These are phyloP conservation scores for Ophiognomonia clavigignenti-juglandacearum DNA, from an alignment of 2,329 filamentous ascomycete species.

Conservation along the genomic window DNA sequence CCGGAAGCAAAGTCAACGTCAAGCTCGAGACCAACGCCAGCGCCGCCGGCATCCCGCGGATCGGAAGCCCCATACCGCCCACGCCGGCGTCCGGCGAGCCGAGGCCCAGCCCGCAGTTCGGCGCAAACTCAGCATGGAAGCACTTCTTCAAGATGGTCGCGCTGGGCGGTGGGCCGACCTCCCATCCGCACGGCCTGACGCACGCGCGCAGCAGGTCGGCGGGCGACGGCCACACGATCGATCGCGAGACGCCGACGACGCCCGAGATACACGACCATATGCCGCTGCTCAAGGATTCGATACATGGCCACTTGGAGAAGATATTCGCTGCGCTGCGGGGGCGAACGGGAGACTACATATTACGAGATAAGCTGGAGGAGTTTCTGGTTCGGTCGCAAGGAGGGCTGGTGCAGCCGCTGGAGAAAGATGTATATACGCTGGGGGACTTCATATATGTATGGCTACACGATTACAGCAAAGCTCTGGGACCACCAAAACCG, in stretches of 20 bases:
- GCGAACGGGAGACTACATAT: constrained; percentile 20
- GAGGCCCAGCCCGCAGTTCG: constrained; percentile 13
- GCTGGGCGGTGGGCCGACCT: constrained; percentile 13
- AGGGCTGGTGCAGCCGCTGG: constrained; percentile 30
- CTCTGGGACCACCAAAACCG: constrained; percentile 36
- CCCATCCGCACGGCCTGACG: constrained; percentile 3
- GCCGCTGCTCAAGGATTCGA: constrained; percentile 41
- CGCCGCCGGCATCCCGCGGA: constrained; percentile 1
- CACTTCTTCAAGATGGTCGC: constrained; percentile 16
- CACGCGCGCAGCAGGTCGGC: constrained; percentile 7
- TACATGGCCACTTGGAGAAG: constrained; percentile 42
- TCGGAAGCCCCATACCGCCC: constrained; percentile 1
- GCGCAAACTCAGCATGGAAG: constrained; percentile 15
- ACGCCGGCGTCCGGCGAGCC: constrained; percentile 7
- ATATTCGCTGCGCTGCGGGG: constrained; percentile 43
- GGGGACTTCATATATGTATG: constrained; percentile 48
- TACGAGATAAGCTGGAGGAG: constrained; percentile 33
- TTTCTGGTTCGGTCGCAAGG: constrained; percentile 50
- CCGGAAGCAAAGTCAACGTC: not conserved
- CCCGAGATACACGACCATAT: constrained; percentile 18
- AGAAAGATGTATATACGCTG: constrained; percentile 37
- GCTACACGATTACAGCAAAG: constrained; percentile 38
- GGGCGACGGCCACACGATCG: constrained; percentile 2
- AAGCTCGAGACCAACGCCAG: constrained; percentile 4
- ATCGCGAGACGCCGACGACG: constrained; percentile 4